Evolutionary conservation across 2,329 filamentous ascomycete species (phyloP), one percentile per base, ranked within the genome.

Genomic region (Hyphodiscus sp.): DNA sequence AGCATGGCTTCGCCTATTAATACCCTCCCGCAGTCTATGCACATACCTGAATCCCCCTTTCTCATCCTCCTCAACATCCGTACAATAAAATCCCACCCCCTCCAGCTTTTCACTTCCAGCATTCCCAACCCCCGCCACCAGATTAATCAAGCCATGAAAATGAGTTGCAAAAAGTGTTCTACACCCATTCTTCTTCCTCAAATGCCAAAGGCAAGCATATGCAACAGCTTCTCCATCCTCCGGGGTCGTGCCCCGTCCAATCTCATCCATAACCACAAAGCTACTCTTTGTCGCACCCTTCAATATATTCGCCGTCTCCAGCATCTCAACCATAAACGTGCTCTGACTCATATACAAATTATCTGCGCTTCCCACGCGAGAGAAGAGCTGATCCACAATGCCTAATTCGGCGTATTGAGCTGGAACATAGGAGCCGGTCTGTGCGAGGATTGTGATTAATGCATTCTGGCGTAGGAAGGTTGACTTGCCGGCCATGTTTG

Each of bases 251-350:
- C 94, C 94, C 47, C 94, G 80, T 0, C 94, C 94, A 41, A 99
- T 89, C 74, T 99, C 94, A 69, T 99, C 94, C 92, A 99, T 97
- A 69, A 99, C 92, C 56, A 94, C 92, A 64, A 99, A 95, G 0
- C 87, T 94, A 20, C 86, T 80, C 1, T 83, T 73, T 0, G 92
- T 97, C 0, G 94, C 92, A 61, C 88, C 79, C 56, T 86, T 88
- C 50, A 99, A 78, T 50, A 99, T 99, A 23, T 87, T 80, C 1
- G 92, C 91, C 19, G 94, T 96, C 72, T 99, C 94, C 1, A 96
- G 79, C 94, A 99, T 99, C 73, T 99, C 94, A 1, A 97, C 90
- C 94, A 99, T 97, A 71, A 99, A 99, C 0, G 95, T 99, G 50
- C 90, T 96, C 70, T 97, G 91, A 73, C 96, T 88, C 49, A 84